Base-by-base conservation (phyloP, 768 basidiomycete species). In the Tricholoma furcatifolium region DNA sequence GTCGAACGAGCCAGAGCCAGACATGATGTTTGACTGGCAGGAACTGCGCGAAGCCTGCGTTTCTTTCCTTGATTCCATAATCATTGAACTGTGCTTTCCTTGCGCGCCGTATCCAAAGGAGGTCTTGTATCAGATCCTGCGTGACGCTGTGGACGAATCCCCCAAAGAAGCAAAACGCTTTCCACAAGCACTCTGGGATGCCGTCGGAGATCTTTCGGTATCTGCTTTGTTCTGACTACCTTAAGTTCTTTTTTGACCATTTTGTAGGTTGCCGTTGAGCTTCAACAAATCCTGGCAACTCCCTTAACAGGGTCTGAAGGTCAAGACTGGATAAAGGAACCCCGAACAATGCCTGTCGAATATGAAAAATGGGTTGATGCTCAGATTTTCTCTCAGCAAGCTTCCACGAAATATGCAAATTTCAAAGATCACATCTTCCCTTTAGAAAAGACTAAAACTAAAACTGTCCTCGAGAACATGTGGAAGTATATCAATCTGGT, bases 21-120 rank as follows among this genome's bases (percentile, higher is more conserved):
- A 82, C 56, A 74, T 83, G 40, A 70, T 78, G 10, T 92, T 93
- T 64, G 84, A 88, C 59, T 85, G 81, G 81, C 70, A 56, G 6
- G 77, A 77, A 46, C 67, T 89, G 55, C 81, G 82, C 59, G 74
- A 75, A 27, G 84, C 85, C 18, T 82, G 87, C 59, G 77, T 78
- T 60, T 93, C 91, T 3, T 91, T 91, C 70, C 67, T 92, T 44
- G 91, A 92, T 66, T 90, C 88, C 0, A 87, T 92, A 53, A 80
- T 93, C 55, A 80, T 93, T 53, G 91, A 93, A 63, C 69, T 93
- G 6, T 88, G 85, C 61, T 85, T 93, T 57, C 91, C 91, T 5
- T 71, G 74, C 43, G 83, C 84, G 2, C 73, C 75, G 0, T 88
- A 88, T 67, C 85, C 88, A 4, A 82, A 79, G 63, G 74, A 77